These are phyloP conservation scores for Nothomitra cinnamomea DNA, from an alignment of 2,329 filamentous ascomycete species.

Conservation along the genomic window DNA sequence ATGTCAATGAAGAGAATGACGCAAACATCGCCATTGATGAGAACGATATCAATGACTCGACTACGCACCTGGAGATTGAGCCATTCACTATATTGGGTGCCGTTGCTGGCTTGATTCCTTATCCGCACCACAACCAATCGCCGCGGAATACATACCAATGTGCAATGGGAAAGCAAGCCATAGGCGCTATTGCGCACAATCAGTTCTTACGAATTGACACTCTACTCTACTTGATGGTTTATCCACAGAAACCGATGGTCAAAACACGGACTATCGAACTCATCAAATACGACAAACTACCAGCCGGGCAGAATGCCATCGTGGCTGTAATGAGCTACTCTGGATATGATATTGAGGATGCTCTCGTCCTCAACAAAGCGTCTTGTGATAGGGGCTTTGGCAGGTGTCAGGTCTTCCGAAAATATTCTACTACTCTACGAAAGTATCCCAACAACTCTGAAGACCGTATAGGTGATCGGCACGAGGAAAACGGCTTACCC, in stretches of 20 bases:
- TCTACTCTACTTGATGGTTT: slow-evolving; percentile 88
- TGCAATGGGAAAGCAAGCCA: slow-evolving; percentile 99
- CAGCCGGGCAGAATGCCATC: slow-evolving; percentile 89
- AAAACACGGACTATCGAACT: slow-evolving; percentile 94
- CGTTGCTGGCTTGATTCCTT: slow-evolving; percentile 90
- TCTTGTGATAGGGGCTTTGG: slow-evolving; percentile 91
- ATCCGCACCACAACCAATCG: slow-evolving; percentile 97
- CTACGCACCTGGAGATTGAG: slow-evolving; percentile 93
- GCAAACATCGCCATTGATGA: slow-evolving; percentile 85
- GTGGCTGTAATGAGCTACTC: slow-evolving; percentile 99
- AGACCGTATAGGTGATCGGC: slow-evolving; percentile 42
- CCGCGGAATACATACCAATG: slow-evolving; percentile 98
- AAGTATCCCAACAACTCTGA: slow-evolving; percentile 68
- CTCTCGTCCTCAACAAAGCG: slow-evolving; percentile 88
- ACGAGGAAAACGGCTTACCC: slow-evolving; percentile 42
- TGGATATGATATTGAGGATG: slow-evolving; percentile 98
- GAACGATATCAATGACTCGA: slow-evolving; percentile 58
- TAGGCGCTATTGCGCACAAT: slow-evolving; percentile 94
- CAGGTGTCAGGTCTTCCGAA: slow-evolving; percentile 94
- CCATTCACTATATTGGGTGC: slow-evolving; percentile 93
- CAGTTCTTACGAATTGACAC: slow-evolving; percentile 96
- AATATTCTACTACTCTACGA: slow-evolving; percentile 73
- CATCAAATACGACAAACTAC: slow-evolving; percentile 92
- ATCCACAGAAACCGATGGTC: slow-evolving; percentile 93
- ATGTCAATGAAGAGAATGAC: slow-evolving; percentile 97